phyloP scores from a whole-genome alignment of 2,329 filamentous ascomycete genomes.

The Microcyclospora pomicola region DNA sequence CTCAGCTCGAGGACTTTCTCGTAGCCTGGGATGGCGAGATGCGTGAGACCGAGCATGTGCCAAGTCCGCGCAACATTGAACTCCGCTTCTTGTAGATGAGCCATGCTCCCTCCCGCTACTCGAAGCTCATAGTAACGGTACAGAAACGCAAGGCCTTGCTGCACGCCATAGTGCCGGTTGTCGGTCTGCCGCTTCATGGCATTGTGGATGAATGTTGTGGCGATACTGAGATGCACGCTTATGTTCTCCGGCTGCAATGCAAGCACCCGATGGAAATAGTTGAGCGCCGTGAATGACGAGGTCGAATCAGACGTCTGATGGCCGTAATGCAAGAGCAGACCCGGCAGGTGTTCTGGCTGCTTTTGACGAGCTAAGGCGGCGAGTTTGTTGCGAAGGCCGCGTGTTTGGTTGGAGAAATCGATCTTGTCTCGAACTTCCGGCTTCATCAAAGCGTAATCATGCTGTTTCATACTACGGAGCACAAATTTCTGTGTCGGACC shows the following conservation, averaged over 20 bases:
- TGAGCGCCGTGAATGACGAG: conserved; percentile 70
- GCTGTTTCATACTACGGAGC: conserved; percentile 76
- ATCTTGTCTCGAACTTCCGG: conserved; percentile 34
- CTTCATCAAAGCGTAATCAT: conserved; percentile 56
- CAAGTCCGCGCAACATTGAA: conserved; percentile 69
- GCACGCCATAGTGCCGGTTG: conserved; percentile 75
- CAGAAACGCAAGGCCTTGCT: conserved; percentile 74
- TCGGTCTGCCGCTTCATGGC: conserved; percentile 78
- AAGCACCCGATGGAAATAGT: conserved; percentile 60
- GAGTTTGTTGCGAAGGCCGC: conserved; percentile 22
- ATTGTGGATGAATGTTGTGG: conserved; percentile 74
- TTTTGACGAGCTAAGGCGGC: conserved; percentile 6
- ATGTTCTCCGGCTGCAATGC: conserved; percentile 63
- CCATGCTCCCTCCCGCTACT: conserved; percentile 23
- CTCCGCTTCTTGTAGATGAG: conserved; percentile 58
- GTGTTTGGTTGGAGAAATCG: conserved; percentile 28
- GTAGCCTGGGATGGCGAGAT: conserved; percentile 63
- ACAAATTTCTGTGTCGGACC: conserved; percentile 82
- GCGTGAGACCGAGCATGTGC: conserved; percentile 58
- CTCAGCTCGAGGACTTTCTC: conserved; percentile 41
- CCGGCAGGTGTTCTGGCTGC: conserved; percentile 35
- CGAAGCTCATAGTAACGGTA: conserved; percentile 56
- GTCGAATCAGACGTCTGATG: conserved; percentile 77
- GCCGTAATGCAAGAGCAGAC: conserved; percentile 75
- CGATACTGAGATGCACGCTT: conserved; percentile 68